Conservation (phyloP, 2,329 filamentous ascomycete species). For the Aspergillus sp. region DNA sequence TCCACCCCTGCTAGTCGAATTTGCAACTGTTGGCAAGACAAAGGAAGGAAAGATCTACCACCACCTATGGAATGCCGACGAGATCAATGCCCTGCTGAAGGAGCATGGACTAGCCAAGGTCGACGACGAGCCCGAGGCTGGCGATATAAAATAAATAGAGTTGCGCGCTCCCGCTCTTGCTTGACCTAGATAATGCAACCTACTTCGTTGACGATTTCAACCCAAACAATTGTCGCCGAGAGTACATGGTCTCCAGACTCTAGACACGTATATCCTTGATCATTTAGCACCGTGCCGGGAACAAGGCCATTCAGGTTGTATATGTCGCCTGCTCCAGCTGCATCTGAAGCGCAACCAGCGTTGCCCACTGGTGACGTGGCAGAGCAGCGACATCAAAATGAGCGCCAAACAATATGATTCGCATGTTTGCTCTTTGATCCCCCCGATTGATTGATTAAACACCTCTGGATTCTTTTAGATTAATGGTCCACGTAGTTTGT, state of each 20-base stretch:
- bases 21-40: slow-evolving; percentile 95
- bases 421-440: slow-evolving; percentile 26
- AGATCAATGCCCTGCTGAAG: slow-evolving; percentile 91
- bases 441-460: slow-evolving; percentile 25
- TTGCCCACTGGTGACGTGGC: slow-evolving; percentile 40
- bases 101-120: slow-evolving; percentile 94
- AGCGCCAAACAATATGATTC: slow-evolving; percentile 28
- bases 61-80: slow-evolving; percentile 93
- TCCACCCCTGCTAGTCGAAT: slow-evolving; percentile 72
- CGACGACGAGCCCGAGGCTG: slow-evolving; percentile 67
- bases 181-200: slow-evolving; percentile 35
- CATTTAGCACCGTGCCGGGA: slow-evolving; percentile 9
- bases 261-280: slow-evolving; percentile 19
- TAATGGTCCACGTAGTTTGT: slow-evolving; percentile 37
- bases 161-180: slow-evolving; percentile 29
- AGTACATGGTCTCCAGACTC: slow-evolving; percentile 3
- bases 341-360: slow-evolving; percentile 32
- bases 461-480: slow-evolving; percentile 20
- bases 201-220: slow-evolving; percentile 18
- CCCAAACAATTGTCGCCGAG: slow-evolving; percentile 11
- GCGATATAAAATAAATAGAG: slow-evolving; percentile 44
- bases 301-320: slow-evolving; percentile 17
- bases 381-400: slow-evolving; percentile 28
- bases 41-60: slow-evolving; percentile 97
- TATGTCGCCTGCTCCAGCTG: slow-evolving; percentile 20